A percentile compares a stretch with the other conserved stretches of the same genome.
Conservation (phyloP, 768 basidiomycete genomes). For the Sarcodon aspratus region DNA sequence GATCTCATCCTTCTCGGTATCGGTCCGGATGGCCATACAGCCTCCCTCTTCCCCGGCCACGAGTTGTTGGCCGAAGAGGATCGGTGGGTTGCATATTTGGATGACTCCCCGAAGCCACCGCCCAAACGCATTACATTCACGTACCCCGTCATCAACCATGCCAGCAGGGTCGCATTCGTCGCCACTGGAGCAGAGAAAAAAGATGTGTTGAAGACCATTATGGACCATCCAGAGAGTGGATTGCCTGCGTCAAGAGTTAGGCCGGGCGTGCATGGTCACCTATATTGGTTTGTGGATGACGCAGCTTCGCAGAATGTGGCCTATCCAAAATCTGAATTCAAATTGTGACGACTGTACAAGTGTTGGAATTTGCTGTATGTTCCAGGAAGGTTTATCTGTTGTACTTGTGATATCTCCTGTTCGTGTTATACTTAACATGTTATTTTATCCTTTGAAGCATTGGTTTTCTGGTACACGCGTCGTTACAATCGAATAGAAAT, state of each 20-base stretch:
- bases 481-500: too few relatives aligned
- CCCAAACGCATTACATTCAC: slow-evolving; percentile 86
- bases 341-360: slow-evolving; percentile 25
- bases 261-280: slow-evolving; percentile 67
- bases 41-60: slow-evolving; percentile 94
- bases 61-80: slow-evolving; percentile 72
- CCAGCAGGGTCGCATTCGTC: slow-evolving; percentile 81
- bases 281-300: slow-evolving; percentile 94
- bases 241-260: slow-evolving; percentile 79
- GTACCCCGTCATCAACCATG: slow-evolving; percentile 83
- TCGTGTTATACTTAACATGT: too few relatives aligned
- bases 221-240: slow-evolving; percentile 69
- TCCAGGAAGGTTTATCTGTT: too few relatives aligned
- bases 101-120: slow-evolving; percentile 93
- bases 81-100: slow-evolving; percentile 90
- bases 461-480: too few relatives aligned
- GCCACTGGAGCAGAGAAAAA: slow-evolving; percentile 76
- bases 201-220: slow-evolving; percentile 56
- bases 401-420: not conserved
- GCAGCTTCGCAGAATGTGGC: slow-evolving; percentile 57
- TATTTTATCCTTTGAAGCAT: too few relatives aligned
- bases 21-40: slow-evolving; percentile 98
- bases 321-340: slow-evolving; percentile 47
- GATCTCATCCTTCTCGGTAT: slow-evolving; percentile 95
- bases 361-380: not conserved